Conservation (phyloP, 208 protist species). For the Zelonia costaricensis region DNA sequence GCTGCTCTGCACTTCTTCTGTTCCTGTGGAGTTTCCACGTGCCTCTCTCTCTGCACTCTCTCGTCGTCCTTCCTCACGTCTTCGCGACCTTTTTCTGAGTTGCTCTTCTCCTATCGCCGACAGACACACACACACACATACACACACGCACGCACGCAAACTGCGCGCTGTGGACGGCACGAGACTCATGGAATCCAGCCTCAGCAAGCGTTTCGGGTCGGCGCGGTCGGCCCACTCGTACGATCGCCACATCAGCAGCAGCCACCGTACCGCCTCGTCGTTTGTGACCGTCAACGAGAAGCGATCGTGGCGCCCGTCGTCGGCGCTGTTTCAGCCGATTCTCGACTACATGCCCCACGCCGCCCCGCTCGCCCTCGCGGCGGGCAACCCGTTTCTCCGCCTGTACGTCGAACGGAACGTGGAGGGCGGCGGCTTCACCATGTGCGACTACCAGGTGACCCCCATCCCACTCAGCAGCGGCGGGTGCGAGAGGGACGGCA, state of each 20-base stretch:
- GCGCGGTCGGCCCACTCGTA: slow-evolving; percentile 22
- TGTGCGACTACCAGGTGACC: slow-evolving; percentile 34
- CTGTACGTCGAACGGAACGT: slow-evolving; percentile 47
- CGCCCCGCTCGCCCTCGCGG: slow-evolving; percentile 37
- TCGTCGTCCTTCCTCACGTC: no score
- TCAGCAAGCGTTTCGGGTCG: slow-evolving; percentile 17
- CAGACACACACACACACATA: not conserved
- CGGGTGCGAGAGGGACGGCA: not conserved
- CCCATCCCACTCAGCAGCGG: not conserved
- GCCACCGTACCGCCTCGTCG: slow-evolving; percentile 21
- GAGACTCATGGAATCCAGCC: slow-evolving; percentile 7
- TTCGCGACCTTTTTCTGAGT: no score
- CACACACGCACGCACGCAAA: not conserved
- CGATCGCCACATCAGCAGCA: slow-evolving; percentile 20
- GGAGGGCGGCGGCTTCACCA: slow-evolving; percentile 21
- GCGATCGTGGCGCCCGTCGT: slow-evolving; percentile 42
- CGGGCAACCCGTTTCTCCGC: slow-evolving; percentile 40
- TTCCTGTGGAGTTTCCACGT: no score
- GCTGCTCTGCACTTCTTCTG: no score
- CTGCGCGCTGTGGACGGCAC: not conserved
- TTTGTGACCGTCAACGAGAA: slow-evolving; percentile 52
- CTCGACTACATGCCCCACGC: slow-evolving; percentile 38
- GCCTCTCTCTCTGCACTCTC: no score
- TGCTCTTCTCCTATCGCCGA: no score
- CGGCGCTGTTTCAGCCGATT: slow-evolving; percentile 30